Percentiles rank a stretch among this genome's conserved stretches.
Conservation (phyloP, 345 rosid species). For the Eucalyptus cladocalyx region DNA sequence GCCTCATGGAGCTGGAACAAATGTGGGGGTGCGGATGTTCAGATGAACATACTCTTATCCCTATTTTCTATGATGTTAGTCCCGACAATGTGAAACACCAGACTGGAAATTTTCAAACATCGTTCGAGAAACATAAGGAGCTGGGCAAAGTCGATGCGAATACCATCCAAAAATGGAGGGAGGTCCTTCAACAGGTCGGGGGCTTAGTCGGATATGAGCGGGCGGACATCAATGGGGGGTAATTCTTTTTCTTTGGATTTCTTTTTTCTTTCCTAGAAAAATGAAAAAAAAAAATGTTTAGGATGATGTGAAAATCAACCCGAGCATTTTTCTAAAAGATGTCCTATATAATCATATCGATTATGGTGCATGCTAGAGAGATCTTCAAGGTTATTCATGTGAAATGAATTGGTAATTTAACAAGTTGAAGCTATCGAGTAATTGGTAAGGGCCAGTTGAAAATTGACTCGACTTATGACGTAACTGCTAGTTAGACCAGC, state of each 20-base stretch:
- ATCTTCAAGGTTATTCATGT: too few species aligned
- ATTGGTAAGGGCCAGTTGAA: too few species aligned
- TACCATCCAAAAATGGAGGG: fast-evolving
- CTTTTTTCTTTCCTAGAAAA: fast-evolving
- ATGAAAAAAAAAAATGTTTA: fast-evolving
- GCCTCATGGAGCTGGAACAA: not conserved
- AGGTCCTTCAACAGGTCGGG: too few species aligned
- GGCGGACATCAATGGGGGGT: fast-evolving
- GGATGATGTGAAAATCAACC: fast-evolving
- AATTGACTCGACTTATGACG: too few species aligned
- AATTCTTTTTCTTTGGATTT: too few species aligned
- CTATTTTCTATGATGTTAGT: not conserved
- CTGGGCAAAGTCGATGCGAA: fast-evolving
- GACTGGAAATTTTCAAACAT: fast-evolving
- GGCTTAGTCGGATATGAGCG: fast-evolving
- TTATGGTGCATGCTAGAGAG: too few species aligned
- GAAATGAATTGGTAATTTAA: fast-evolving
- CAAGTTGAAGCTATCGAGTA: too few species aligned
- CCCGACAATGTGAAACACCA: fast-evolving
- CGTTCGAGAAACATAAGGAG: fast-evolving
- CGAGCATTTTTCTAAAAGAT: too few species aligned
- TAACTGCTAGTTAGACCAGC: not conserved
- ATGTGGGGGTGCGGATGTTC: not conserved
- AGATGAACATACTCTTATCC: fast-evolving
- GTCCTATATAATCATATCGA: too few species aligned